Percentiles rank a stretch among this genome's conserved stretches.
These are phyloP conservation scores for Seiridium cupressi DNA, from an alignment of 2,329 filamentous ascomycete species.

Conservation along the genomic window DNA sequence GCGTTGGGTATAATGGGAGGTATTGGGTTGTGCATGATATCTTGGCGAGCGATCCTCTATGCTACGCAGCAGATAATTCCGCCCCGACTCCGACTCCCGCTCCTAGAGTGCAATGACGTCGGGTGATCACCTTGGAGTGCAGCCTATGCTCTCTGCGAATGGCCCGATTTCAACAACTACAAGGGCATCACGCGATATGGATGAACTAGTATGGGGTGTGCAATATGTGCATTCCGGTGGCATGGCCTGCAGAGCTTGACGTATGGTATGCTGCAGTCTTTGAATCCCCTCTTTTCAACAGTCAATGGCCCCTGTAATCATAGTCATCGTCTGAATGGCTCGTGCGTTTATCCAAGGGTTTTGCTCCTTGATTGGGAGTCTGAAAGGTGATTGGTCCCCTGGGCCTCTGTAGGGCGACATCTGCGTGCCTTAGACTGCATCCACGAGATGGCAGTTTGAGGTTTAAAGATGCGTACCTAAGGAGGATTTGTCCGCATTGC, in stretches of 20 bases:
- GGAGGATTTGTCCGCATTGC: too few relatives aligned
- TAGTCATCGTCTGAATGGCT: neutral
- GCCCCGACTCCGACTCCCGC: neutral
- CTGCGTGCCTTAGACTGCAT: constrained; percentile 2
- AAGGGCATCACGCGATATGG: neutral
- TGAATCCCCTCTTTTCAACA: neutral
- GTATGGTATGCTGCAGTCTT: neutral
- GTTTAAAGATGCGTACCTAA: too few relatives aligned
- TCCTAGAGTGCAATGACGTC: neutral
- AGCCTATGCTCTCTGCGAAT: neutral
- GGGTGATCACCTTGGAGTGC: neutral
- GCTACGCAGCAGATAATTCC: neutral
- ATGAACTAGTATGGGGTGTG: neutral
- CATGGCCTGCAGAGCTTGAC: neutral
- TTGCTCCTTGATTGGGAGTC: neutral
- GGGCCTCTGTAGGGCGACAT: neutral
- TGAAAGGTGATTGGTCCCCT: neutral
- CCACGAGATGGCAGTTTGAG: neutral
- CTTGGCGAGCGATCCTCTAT: neutral
- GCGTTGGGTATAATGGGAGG: too few relatives aligned
- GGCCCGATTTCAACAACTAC: neutral
- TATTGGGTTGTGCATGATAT: too few relatives aligned
- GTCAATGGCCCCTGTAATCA: neutral
- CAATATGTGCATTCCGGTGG: neutral
- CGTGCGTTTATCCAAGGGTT: constrained; percentile 2